Conservation (phyloP, 1,284 basidiomycete species). For the Coniferiporia weirii region DNA sequence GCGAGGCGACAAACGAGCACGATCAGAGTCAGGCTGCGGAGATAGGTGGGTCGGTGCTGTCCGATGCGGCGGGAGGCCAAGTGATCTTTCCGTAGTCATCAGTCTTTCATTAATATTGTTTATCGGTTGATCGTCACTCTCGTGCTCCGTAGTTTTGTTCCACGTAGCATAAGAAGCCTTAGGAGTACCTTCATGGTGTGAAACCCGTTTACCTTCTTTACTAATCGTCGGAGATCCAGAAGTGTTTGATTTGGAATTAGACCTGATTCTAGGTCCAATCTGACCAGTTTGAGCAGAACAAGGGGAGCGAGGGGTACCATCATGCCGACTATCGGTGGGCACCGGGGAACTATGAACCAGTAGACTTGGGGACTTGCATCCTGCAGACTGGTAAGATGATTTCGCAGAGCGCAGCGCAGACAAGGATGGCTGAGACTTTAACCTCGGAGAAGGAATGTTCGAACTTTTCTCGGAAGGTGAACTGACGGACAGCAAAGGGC, state of each 20-base stretch:
- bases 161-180: not conserved
- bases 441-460: slow-evolving; percentile 2
- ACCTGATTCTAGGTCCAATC: not conserved
- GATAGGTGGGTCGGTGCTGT: not conserved
- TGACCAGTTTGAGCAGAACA: not conserved
- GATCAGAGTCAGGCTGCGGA: not conserved
- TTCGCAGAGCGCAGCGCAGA: not conserved
- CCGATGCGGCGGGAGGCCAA: not conserved
- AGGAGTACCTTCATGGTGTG: slow-evolving; percentile 6
- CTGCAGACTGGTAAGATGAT: not conserved
- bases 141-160: not conserved
- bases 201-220: not conserved
- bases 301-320: not conserved
- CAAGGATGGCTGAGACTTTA: not conserved
- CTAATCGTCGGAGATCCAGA: not conserved
- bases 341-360: not conserved
- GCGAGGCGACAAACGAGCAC: not conserved
- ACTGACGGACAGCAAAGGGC: not conserved
- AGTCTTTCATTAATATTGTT: slow-evolving; percentile 3
- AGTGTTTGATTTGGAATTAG: not conserved
- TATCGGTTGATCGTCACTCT: not conserved
- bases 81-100: not conserved
- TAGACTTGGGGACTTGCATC: not conserved
- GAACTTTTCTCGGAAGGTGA: not conserved
- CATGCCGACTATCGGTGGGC: not conserved